A percentile compares a stretch with the other conserved stretches of the same genome.
Evolutionary conservation across 2,329 filamentous ascomycete genomes (phyloP).

Genomic region (Daldinia sp.): DNA sequence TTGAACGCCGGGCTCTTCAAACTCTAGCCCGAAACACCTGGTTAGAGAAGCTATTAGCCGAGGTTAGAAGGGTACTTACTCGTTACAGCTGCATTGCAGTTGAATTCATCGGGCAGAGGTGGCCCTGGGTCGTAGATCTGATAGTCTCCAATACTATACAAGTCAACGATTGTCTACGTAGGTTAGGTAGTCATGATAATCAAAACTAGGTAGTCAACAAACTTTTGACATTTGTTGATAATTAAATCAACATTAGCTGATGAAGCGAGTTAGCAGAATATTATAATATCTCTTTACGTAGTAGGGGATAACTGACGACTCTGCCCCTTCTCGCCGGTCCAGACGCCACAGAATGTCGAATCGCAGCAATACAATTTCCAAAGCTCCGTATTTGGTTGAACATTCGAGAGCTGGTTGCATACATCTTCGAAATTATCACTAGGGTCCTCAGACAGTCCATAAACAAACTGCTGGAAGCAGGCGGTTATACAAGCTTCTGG

Average conservation of each 20-base stretch:
- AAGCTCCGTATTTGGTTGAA: conserved; percentile 51
- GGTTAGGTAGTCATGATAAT: neutral
- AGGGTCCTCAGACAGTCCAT: conserved; percentile 20
- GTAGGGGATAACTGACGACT: conserved; percentile 58
- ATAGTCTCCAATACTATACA: conserved; percentile 45
- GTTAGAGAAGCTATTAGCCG: conserved; percentile 8
- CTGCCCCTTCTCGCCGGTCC: conserved; percentile 51
- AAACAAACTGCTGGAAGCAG: conserved; percentile 45
- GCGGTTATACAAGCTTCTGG: conserved; percentile 44
- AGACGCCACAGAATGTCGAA: conserved; percentile 62
- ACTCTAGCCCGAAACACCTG: neutral
- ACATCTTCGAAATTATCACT: conserved; percentile 39
- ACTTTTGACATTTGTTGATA: conserved; percentile 66
- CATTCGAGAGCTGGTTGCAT: conserved; percentile 44
- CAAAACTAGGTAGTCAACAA: conserved; percentile 41
- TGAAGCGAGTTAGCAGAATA: conserved; percentile 18
- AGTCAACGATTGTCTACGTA: conserved; percentile 28
- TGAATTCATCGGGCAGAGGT: conserved; percentile 26
- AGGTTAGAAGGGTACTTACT: conserved; percentile 26
- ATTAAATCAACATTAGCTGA: conserved; percentile 65
- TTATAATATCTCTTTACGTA: neutral
- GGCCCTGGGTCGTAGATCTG: conserved; percentile 47
- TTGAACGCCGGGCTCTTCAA: neutral
- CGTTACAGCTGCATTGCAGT: conserved; percentile 14
- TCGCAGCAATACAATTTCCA: conserved; percentile 66